Base-by-base conservation (phyloP, 1,284 basidiomycete species). In the Rhodotorula sp. region DNA sequence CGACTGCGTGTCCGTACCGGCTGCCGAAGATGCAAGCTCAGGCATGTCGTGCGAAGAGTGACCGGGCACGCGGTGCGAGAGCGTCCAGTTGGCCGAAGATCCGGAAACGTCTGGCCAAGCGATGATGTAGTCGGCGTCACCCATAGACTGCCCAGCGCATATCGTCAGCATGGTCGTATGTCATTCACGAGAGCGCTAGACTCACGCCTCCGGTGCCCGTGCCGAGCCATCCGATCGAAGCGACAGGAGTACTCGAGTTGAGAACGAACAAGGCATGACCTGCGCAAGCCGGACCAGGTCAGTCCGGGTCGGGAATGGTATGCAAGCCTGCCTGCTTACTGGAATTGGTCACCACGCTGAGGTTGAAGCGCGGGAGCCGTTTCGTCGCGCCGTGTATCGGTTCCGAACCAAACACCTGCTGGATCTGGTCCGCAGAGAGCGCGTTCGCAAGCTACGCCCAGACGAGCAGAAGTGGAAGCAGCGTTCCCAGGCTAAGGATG, bases 71-170 rank as follows among this genome's bases (percentile, higher is more conserved):
- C 73, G 73, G 33, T 75, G 73, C 20, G 65, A 68, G 26, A 75
- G 51, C 0, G 66, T 63, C 71, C 70, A 75, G 44, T 45, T 44
- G 17, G 60, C 44, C 18, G 45, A 59, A 18, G 61, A 33, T 44
- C 45, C 58, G 12, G 58, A 54, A n/a, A 60, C 37, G 29, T 42
- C 64, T 12, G 73, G 71, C 71, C 71, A 75, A 10, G 61, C 61
- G 64, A 75, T 37, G 56, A 75, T 56, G 46, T 62, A 72, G 60
- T 75, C 73, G 20, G 66, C 62, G 49, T 72, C 65, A 3, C 56
- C 49, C 73, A 71, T 70, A 30, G 60, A 45, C 68, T 69, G 66
- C 17, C 6, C 10, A 0, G 29, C 7, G 14, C 12, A 3, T 14
- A 1, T 1, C 14, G 17, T 66, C 42, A 59, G 24, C 7, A 3